phyloP scores from a whole-genome alignment of 1,284 basidiomycete genomes.

The Fomitopsis palustris region DNA sequence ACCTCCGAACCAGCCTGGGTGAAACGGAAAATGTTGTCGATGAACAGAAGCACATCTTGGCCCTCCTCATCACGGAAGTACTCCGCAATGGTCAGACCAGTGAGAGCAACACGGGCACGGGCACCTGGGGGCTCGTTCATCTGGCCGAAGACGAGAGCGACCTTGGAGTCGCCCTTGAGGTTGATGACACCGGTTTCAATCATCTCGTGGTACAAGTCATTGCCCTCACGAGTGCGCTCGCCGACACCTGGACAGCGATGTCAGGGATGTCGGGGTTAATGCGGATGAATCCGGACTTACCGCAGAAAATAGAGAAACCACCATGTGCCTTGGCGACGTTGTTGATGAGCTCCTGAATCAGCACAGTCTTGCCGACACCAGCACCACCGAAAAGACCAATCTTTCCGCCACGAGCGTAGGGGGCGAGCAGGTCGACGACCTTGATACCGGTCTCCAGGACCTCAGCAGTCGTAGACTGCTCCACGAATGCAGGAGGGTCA shows the following conservation, averaged over 20 bases:
- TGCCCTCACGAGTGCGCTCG: conserved; percentile 99
- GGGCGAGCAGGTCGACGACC: conserved; percentile 98
- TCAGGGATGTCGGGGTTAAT: conserved; percentile 1
- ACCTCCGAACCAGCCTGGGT: conserved; percentile 99
- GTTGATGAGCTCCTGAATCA: conserved; percentile 99
- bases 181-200: conserved; percentile 99
- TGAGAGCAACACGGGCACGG: conserved; percentile 99
- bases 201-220: conserved; percentile 99
- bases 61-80: conserved; percentile 99
- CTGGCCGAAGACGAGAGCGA: conserved; percentile 99
- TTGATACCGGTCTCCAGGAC: conserved; percentile 99
- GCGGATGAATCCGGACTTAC: conserved; percentile 41
- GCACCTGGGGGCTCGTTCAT: conserved; percentile 99
- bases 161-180: conserved; percentile 97
- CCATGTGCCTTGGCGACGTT: conserved; percentile 99
- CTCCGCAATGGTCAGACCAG: conserved; percentile 98
- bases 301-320: conserved; percentile 99
- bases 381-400: conserved; percentile 99
- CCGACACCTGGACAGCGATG: conserved; percentile 72
- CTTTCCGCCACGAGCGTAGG: conserved; percentile 99
- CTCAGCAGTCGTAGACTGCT: conserved; percentile 97
- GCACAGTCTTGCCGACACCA: conserved; percentile 99
- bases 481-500: conserved; percentile 94
- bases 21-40: conserved; percentile 99
- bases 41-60: conserved; percentile 99